Percentiles rank a stretch among this genome's conserved stretches.
phyloP scores from a whole-genome alignment of 768 basidiomycete genomes.

The Collybia sp. region DNA sequence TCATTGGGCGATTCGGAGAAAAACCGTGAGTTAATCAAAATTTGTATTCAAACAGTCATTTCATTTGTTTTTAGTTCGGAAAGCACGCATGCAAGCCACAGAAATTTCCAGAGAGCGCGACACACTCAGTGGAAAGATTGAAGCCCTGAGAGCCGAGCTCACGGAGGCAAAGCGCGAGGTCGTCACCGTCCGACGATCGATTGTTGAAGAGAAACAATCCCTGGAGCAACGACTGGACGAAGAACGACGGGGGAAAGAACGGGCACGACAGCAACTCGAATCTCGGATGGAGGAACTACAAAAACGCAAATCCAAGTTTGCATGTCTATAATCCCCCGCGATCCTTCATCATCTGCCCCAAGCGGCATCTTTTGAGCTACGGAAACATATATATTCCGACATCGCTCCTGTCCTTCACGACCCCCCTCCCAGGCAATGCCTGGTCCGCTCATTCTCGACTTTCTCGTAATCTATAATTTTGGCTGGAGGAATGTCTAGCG shows the following conservation, averaged over 20 bases:
- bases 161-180: slow-evolving; percentile 79
- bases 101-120: slow-evolving; percentile 88
- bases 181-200: slow-evolving; percentile 66
- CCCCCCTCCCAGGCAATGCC: slow-evolving; percentile 21
- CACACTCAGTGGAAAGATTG: slow-evolving; percentile 58
- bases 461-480: slow-evolving; percentile 9
- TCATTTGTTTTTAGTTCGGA: slow-evolving; percentile 57
- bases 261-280: slow-evolving; percentile 83
- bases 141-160: slow-evolving; percentile 67
- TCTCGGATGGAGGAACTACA: slow-evolving; percentile 81
- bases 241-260: slow-evolving; percentile 86
- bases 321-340: slow-evolving; percentile 58
- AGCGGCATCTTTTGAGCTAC: slow-evolving; percentile 10
- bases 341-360: slow-evolving; percentile 8
- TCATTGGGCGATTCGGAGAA: slow-evolving; percentile 91
- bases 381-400: slow-evolving; percentile 14
- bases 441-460: slow-evolving; percentile 28
- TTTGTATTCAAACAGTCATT: neutral
- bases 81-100: slow-evolving; percentile 90
- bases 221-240: slow-evolving; percentile 81
- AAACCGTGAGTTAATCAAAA: slow-evolving; percentile 58
- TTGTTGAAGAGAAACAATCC: slow-evolving; percentile 86
- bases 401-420: slow-evolving; percentile 21
- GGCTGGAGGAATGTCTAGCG: slow-evolving; percentile 8
- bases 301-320: slow-evolving; percentile 89